Evolutionary conservation across 1,284 basidiomycete species (phyloP).

Genomic region (Microbotryum silenes-acaulis): DNA sequence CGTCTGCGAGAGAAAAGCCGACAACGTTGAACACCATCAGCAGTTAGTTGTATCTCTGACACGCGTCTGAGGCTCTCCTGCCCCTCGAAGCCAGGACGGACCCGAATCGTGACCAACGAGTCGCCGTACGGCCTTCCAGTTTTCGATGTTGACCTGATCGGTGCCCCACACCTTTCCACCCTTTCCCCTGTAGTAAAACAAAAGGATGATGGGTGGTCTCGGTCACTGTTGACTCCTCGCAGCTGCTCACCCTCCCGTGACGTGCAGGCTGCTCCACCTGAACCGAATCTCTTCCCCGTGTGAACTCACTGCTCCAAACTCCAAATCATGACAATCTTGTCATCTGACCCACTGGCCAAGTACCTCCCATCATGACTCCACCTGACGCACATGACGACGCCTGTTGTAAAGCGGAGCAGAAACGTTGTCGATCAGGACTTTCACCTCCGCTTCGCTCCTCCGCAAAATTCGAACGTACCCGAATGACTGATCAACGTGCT

Average conservation of each 20-base stretch:
- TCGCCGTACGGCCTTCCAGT: slow-evolving; percentile 87
- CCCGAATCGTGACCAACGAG: slow-evolving; percentile 89
- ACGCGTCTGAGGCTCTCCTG: too few species aligned
- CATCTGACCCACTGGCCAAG: slow-evolving; percentile 93
- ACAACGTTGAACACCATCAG: too few species aligned
- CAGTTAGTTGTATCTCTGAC: too few species aligned
- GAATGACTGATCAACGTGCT: slow-evolving; percentile 90
- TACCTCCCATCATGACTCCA: slow-evolving; percentile 93
- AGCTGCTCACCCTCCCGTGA: too few species aligned
- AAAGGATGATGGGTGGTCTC: too few species aligned
- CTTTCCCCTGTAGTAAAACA: slow-evolving; percentile 50
- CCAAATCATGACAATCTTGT: slow-evolving; percentile 94
- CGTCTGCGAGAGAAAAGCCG: slow-evolving; percentile 51
- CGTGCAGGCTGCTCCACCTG: too few species aligned
- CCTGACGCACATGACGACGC: slow-evolving; percentile 59
- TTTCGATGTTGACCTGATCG: slow-evolving; percentile 90
- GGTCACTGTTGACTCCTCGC: too few species aligned
- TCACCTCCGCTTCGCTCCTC: too few species aligned
- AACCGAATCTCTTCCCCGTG: too few species aligned
- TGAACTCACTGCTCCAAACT: slow-evolving; percentile 79
- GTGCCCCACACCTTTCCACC: slow-evolving; percentile 83
- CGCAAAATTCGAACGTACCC: slow-evolving; percentile 42
- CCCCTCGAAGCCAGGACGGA: slow-evolving; percentile 39
- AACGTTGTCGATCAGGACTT: too few species aligned
- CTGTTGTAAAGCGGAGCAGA: too few species aligned